Conservation (phyloP, 1,284 basidiomycete species). For the Cryptococcus sp. region DNA sequence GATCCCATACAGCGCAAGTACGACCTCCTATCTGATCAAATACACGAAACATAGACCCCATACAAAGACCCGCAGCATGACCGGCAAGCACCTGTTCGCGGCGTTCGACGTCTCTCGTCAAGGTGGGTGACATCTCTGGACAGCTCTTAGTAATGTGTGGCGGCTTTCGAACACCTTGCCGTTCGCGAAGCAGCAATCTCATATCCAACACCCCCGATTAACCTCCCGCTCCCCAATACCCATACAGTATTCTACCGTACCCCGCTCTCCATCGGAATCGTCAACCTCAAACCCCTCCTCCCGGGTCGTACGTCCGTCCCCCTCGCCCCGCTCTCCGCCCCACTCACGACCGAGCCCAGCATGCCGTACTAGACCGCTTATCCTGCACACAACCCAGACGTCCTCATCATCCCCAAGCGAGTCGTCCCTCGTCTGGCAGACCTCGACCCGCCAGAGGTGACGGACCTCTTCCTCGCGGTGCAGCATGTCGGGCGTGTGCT, state of each 20-base stretch:
- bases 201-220: background rate
- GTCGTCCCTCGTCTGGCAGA: slow-evolving; percentile 72
- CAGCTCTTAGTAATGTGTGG: background rate
- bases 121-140: slow-evolving; percentile 28
- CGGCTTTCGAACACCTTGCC: background rate
- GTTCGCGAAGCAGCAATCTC: background rate
- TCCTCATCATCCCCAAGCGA: slow-evolving; percentile 76
- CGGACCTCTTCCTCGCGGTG: slow-evolving; percentile 72
- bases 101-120: slow-evolving; percentile 79
- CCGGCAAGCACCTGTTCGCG: slow-evolving; percentile 59
- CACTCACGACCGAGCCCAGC: background rate
- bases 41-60: background rate
- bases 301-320: slow-evolving; percentile 70
- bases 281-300: slow-evolving; percentile 88
- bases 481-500: slow-evolving; percentile 53
- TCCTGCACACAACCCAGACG: slow-evolving; percentile 57
- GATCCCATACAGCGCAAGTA: no score
- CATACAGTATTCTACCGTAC: slow-evolving; percentile 65
- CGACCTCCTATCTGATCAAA: background rate
- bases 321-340: background rate
- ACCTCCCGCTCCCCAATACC: background rate
- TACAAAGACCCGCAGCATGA: slow-evolving; percentile 2
- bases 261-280: slow-evolving; percentile 70
- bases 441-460: slow-evolving; percentile 65
- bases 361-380: background rate